These are phyloP conservation scores for Crepidotus variabilis DNA, from an alignment of 768 basidiomycete species.

Conservation along the genomic window DNA sequence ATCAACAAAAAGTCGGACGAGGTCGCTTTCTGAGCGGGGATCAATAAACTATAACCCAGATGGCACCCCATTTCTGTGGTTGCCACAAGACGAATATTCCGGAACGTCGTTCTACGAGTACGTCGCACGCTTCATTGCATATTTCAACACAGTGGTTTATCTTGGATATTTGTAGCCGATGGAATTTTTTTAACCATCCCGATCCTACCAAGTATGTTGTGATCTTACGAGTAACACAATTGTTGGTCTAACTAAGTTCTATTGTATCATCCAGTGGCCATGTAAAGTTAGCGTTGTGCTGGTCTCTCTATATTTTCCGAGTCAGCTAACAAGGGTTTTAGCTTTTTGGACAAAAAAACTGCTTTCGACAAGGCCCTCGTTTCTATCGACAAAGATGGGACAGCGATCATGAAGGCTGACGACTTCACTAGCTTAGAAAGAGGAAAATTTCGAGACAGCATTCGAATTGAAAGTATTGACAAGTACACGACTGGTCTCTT, in stretches of 20 bases:
- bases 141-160: neutral
- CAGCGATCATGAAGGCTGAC: slow-evolving; percentile 76
- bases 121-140: slow-evolving; percentile 10
- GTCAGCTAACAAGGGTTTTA: slow-evolving; percentile 19
- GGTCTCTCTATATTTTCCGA: neutral
- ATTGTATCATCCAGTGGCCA: slow-evolving; percentile 45
- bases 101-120: slow-evolving; percentile 73
- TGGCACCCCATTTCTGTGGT: slow-evolving; percentile 35
- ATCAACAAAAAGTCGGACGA: neutral
- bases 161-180: slow-evolving; percentile 36
- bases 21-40: neutral
- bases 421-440: slow-evolving; percentile 51
- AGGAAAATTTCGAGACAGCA: slow-evolving; percentile 61
- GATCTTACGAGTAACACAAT: slow-evolving; percentile 6
- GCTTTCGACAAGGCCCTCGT: slow-evolving; percentile 54
- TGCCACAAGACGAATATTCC: slow-evolving; percentile 62
- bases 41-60: slow-evolving; percentile 6
- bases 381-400: slow-evolving; percentile 52
- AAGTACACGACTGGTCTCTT: slow-evolving; percentile 77
- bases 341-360: slow-evolving; percentile 55
- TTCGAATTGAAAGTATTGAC: slow-evolving; percentile 68
- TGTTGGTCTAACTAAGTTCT: slow-evolving; percentile 10
- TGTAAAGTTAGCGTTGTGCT: slow-evolving; percentile 54
- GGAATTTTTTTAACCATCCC: slow-evolving; percentile 50
- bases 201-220: slow-evolving; percentile 67